Conservation (phyloP, 495 filamentous ascomycete species). For the Neurospora africana region DNA sequence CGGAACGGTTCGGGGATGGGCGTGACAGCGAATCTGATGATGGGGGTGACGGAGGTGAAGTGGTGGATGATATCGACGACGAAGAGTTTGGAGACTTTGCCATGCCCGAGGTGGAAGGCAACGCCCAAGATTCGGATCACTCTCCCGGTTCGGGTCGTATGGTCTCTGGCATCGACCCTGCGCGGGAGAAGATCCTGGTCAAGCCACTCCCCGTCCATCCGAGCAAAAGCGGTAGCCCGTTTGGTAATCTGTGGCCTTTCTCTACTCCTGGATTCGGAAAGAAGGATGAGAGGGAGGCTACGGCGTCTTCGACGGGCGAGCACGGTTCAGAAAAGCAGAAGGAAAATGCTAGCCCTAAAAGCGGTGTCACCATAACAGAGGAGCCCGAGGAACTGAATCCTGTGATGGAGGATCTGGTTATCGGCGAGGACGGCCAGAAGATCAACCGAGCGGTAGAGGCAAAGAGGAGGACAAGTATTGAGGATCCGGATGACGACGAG, state of each 20-base stretch:
- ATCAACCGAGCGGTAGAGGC: constrained; percentile 42
- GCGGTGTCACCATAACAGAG: constrained; percentile 14
- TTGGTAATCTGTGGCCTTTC: constrained; percentile 41
- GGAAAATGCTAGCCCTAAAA: constrained; percentile 19
- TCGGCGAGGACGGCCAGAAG: constrained; percentile 32
- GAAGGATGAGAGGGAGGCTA: constrained; percentile 19
- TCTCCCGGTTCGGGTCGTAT: constrained; percentile 11
- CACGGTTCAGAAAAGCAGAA: background rate
- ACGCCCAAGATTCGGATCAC: background rate
- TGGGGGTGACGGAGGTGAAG: constrained; percentile 24
- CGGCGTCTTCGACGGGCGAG: background rate
- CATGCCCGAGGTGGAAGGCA: constrained; percentile 35
- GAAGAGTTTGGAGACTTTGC: constrained; percentile 45
- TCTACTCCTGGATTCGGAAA: constrained; percentile 20
- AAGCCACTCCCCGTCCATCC: constrained; percentile 39
- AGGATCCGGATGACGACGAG: constrained; percentile 47
- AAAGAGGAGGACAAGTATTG: constrained; percentile 42
- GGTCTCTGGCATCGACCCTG: constrained; percentile 25
- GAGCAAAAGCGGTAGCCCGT: constrained; percentile 26
- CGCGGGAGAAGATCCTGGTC: constrained; percentile 26
- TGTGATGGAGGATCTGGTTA: constrained; percentile 17
- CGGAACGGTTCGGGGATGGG: constrained; percentile 35
- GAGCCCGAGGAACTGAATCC: constrained; percentile 20
- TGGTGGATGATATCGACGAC: constrained; percentile 35
- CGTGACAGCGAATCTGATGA: constrained; percentile 28